Conservation (phyloP, 768 basidiomycete species). For the Boletus rufocinnamomeus region DNA sequence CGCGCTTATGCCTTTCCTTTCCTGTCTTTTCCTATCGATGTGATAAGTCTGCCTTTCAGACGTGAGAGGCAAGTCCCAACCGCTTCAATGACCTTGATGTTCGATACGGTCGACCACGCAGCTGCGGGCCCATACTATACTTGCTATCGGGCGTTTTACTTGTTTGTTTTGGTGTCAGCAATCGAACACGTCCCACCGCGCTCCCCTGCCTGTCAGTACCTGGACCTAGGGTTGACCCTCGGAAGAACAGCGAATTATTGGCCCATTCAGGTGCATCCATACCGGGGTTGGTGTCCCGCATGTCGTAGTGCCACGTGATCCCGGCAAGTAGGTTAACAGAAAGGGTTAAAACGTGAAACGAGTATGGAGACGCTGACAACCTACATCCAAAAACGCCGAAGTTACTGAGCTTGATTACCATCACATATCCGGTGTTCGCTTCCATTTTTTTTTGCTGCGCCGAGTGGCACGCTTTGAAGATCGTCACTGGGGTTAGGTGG, state of each 20-base stretch:
- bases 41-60: constrained; percentile 8
- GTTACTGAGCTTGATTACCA: constrained; percentile 14
- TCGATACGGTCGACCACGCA: constrained; percentile 15
- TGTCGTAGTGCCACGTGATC: constrained; percentile 25
- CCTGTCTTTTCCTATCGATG: constrained; percentile 3
- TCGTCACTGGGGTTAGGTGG: constrained; percentile 13
- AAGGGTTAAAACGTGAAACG: constrained; percentile 29
- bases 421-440: constrained; percentile 13
- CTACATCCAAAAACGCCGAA: constrained; percentile 15
- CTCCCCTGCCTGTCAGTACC: constrained; percentile 13
- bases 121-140: constrained; percentile 12
- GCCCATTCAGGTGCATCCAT: constrained; percentile 2
- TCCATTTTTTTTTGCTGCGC: constrained; percentile 29
- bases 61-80: constrained; percentile 17
- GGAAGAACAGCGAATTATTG: background rate
- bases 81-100: constrained; percentile 5
- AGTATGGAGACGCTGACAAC: constrained; percentile 28
- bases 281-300: constrained; percentile 2
- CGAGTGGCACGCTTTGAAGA: constrained; percentile 13
- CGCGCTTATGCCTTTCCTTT: constrained; percentile 16
- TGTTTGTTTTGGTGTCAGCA: constrained; percentile 9
- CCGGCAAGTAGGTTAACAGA: constrained; percentile 28
- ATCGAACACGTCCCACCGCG: constrained; percentile 9
- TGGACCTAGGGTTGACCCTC: constrained; percentile 18
- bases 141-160: constrained; percentile 14